Base-by-base conservation (phyloP, 768 basidiomycete species). In the Serendipita indica region DNA sequence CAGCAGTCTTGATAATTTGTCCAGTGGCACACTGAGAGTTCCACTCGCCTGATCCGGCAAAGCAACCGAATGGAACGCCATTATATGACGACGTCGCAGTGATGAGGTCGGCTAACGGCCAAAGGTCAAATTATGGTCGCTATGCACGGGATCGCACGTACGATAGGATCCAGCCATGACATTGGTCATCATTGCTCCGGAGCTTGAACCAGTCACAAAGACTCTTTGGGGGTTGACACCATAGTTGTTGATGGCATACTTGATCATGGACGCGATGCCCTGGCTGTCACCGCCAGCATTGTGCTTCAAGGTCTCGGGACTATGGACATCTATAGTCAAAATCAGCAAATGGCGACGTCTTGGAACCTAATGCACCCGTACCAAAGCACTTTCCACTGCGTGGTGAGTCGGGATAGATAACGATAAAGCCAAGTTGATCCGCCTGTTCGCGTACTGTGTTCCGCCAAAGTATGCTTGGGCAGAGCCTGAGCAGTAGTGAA, bases 161-260 rank as follows among this genome's bases (percentile, higher is more conserved):
- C 18, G 78, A 68, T 80, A 79, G 13, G 76, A 74, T 28, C 76
- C 79, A 49, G 70, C 69, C 43, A 79, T 69, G 27, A 79, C 78
- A 63, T 75, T 77, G 59, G 79, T 79, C 79, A 80, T 80, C 79
- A 80, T 81, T 59, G 72, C 72, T 41, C 79, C 79, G 2, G 78
- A 79, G 3, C 75, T 75, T 1, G 73, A 72, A 14, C 79, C 79
- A 33, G 76, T 76, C 22, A 73, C 74, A 65, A 74, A 80, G 59
- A 79, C 77, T 39, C 72, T 71, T 28, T 39, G 64, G 2, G 75
- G 37, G 61, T 78, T 73, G 37, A 77, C 77, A 30, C 71, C 72
- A 61, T 71, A 78, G 68, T 70, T 77, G 22, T 67, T 57, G 52
- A 79, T 74, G 16, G 78, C 76, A 63, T 73, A 79, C 35, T 72